Evolutionary conservation across 2,329 filamentous ascomycete genomes (phyloP).

Genomic region (Macrophomina pseudophaseolina): DNA sequence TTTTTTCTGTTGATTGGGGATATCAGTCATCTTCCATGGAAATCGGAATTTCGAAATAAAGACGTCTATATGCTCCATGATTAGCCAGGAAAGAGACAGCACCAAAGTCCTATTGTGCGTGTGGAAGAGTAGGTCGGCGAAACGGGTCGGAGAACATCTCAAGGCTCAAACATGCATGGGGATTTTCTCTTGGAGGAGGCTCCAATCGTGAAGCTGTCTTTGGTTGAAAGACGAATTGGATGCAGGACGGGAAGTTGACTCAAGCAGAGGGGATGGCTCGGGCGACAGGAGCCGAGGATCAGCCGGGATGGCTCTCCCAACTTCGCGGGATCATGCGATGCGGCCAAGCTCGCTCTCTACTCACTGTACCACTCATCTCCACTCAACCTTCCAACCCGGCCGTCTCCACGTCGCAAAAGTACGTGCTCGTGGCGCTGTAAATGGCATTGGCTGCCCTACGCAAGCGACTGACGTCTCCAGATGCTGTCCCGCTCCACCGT

Average conservation of each 20-base stretch:
- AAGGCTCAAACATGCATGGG: too few species aligned
- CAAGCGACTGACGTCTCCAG: constrained; percentile 50
- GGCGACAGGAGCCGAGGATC: background rate
- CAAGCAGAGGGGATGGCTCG: background rate
- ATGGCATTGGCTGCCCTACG: background rate
- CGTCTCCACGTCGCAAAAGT: constrained; percentile 19
- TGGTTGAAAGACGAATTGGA: too few species aligned
- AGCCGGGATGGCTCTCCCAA: background rate
- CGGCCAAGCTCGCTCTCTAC: constrained; percentile 17
- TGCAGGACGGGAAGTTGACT: background rate
- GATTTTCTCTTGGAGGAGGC: too few species aligned
- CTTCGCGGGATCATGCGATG: constrained; percentile 24
- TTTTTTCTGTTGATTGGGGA: too few species aligned
- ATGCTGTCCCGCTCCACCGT: constrained; percentile 75
- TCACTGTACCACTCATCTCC: constrained; percentile 18
- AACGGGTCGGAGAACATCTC: too few species aligned
- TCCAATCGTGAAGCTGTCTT: too few species aligned
- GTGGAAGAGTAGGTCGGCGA: too few species aligned
- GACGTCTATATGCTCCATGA: too few species aligned
- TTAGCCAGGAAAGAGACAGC: too few species aligned
- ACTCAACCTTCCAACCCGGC: constrained; percentile 16
- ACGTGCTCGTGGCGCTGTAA: background rate
- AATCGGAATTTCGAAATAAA: too few species aligned
- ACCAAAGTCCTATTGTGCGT: too few species aligned
- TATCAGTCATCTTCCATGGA: too few species aligned